These are phyloP conservation scores for Thielaviopsis euricoi DNA, from an alignment of 2,329 filamentous ascomycete genomes.

Conservation along the genomic window DNA sequence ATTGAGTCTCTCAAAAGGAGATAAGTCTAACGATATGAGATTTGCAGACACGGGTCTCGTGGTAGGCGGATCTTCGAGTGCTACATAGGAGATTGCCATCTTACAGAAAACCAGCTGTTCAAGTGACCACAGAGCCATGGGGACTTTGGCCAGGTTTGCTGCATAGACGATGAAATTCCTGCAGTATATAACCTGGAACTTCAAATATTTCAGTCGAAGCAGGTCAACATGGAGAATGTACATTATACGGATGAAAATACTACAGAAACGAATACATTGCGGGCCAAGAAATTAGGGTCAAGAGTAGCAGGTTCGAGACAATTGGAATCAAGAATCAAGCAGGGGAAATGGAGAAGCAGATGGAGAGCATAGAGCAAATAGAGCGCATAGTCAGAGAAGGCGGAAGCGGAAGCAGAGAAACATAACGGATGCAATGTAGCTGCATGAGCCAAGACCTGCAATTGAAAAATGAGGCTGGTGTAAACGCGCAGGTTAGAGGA, in stretches of 20 bases:
- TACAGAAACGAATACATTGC: not conserved
- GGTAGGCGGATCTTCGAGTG: not conserved
- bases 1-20: not conserved
- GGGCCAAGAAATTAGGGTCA: not conserved
- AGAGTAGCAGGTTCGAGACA: not conserved
- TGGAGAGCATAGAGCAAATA: not conserved
- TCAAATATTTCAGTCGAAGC: too few relatives aligned
- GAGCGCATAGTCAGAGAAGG: not conserved
- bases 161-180: too few relatives aligned
- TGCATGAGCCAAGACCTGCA: not conserved
- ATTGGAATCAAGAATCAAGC: not conserved
- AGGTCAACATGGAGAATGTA: not conserved
- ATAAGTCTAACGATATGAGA: not conserved
- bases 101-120: not conserved
- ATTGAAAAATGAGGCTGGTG: not conserved
- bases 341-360: not conserved
- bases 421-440: not conserved
- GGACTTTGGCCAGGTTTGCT: too few relatives aligned
- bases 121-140: too few relatives aligned
- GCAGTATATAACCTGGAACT: too few relatives aligned
- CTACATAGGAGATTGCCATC: not conserved
- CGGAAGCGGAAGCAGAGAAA: not conserved
- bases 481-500: not conserved
- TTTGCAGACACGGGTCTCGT: not conserved
- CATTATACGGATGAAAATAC: not conserved